Evolutionary conservation across 495 filamentous ascomycete genomes (phyloP).

Genomic region (Aspergillus carlsbadensis): DNA sequence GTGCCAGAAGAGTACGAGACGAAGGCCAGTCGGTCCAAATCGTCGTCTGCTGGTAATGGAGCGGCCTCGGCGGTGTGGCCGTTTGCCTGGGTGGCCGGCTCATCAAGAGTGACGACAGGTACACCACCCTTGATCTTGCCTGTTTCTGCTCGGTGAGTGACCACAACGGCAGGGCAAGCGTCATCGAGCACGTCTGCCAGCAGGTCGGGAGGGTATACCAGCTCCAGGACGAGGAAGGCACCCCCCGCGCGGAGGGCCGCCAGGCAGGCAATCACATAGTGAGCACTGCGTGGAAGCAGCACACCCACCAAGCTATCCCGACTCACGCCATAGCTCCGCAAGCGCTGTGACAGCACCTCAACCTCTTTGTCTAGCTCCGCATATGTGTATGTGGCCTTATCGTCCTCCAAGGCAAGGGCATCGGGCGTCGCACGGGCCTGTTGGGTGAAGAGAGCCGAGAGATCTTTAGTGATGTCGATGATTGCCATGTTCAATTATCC

Average conservation of each 20-base stretch:
- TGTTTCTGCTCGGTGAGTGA: constrained; percentile 56
- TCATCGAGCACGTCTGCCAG: constrained; percentile 67
- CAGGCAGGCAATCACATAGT: constrained; percentile 70
- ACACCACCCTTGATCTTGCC: constrained; percentile 55
- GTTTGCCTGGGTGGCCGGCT: constrained; percentile 36
- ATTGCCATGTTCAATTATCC: constrained; percentile 41
- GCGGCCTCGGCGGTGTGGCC: constrained; percentile 35
- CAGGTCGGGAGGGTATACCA: constrained; percentile 64
- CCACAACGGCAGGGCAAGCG: constrained; percentile 58
- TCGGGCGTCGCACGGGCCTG: constrained; percentile 60
- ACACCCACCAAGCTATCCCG: constrained; percentile 65
- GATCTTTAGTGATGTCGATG: constrained; percentile 61
- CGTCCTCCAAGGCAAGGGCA: constrained; percentile 61
- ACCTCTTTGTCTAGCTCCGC: constrained; percentile 59
- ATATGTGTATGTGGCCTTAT: constrained; percentile 55
- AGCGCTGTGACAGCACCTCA: constrained; percentile 48
- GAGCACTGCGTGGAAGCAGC: constrained; percentile 62
- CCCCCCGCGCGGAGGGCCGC: constrained; percentile 65
- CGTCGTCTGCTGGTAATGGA: constrained; percentile 53
- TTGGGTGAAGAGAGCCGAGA: constrained; percentile 57
- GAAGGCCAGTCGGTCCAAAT: constrained; percentile 64
- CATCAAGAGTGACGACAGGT: constrained; percentile 57
- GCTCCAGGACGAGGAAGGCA: constrained; percentile 68
- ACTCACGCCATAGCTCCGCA: constrained; percentile 57
- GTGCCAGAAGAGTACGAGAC: constrained; percentile 67